Evolutionary conservation across 768 basidiomycete genomes (phyloP), one percentile per base, ranked within the genome.

Genomic region (Mycena floridula): DNA sequence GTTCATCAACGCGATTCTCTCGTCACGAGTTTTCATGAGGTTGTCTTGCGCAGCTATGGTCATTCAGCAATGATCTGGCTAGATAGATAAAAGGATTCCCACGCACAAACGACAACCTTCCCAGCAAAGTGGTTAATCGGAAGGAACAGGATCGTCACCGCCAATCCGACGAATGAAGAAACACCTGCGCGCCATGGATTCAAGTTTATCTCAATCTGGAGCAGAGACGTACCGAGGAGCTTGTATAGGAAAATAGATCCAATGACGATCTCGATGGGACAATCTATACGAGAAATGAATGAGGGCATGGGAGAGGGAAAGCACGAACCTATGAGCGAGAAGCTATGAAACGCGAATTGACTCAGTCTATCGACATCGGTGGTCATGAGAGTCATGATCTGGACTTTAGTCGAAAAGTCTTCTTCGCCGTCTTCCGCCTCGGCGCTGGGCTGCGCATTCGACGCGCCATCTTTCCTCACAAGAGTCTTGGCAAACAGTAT

Each of bases 321-420:
- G 28, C 13, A 56, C 76, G 40, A 50, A 83, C 85, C 85, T 43
- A 90, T 70, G 28, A 90, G 73, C 1, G 83, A 68, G 57, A 86
- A 89, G 42, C 84, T 51, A 58, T 90, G 85, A 80, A 81, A 87
- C 1, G 81, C 65, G 55, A 94, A 89, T 41, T 94, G 89, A 59
- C 84, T 81, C 49, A 94, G 83, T 44, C 92, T 76, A 59, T 94
- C 90, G 23, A 93, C 89, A 52, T 96, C 92, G 5, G 90, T 92
- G 5, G 92, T 94, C 88, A 95, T 93, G 22, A 95, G 75, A 2
- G 89, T 94, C 91, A 95, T 93, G 54, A 96, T 82, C 65, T 95
- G 79, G 5, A 79, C 77, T 56, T 82, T 82, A 56, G 74, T 79
- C 7, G 78, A 79, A 50, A 82, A 79, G 39, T 80, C 77, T 20